Conservation (phyloP, 371 early-diverging fungal species). For the Apophysomyces trapeziformis region DNA sequence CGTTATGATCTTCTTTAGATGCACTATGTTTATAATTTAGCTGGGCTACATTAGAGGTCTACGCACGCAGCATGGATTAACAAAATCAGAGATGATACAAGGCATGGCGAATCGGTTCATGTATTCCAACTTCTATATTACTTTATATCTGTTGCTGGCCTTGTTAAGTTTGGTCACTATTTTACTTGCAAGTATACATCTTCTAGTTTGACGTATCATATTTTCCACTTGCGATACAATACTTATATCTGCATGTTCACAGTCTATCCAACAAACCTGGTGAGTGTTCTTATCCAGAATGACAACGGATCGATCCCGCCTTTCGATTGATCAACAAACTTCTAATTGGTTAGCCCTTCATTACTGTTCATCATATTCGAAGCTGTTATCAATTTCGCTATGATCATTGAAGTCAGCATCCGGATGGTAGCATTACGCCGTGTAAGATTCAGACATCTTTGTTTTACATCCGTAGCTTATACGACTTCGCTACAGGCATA, state of each 20-base stretch:
- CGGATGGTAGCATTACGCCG: slow-evolving; percentile 71
- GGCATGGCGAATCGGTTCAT: slow-evolving; percentile 81
- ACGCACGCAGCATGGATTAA: slow-evolving; percentile 59
- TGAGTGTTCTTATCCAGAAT: slow-evolving; percentile 15
- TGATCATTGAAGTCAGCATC: slow-evolving; percentile 75
- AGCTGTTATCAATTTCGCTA: slow-evolving; percentile 70
- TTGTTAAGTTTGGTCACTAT: slow-evolving; percentile 67
- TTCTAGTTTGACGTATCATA: slow-evolving; percentile 2
- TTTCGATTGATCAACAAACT: slow-evolving; percentile 2
- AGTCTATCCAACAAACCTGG: slow-evolving; percentile 53
- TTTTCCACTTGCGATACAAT: neutral
- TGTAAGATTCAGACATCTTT: slow-evolving; percentile 43
- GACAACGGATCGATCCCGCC: neutral
- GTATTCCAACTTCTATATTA: slow-evolving; percentile 74
- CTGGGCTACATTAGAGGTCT: neutral
- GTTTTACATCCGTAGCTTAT: neutral
- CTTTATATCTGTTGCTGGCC: slow-evolving; percentile 70
- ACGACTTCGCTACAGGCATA: slow-evolving; percentile 50
- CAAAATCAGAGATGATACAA: slow-evolving; percentile 67
- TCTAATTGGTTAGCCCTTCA: slow-evolving; percentile 38
- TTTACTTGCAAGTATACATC: slow-evolving; percentile 52
- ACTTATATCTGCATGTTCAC: neutral
- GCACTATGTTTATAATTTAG: neutral
- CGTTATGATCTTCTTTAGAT: neutral
- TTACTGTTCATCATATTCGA: slow-evolving; percentile 65